A percentile compares a stretch with the other conserved stretches of the same genome.
phyloP scores from a whole-genome alignment of 164 flowering plant genomes.

The Pachysandra terminalis region DNA sequence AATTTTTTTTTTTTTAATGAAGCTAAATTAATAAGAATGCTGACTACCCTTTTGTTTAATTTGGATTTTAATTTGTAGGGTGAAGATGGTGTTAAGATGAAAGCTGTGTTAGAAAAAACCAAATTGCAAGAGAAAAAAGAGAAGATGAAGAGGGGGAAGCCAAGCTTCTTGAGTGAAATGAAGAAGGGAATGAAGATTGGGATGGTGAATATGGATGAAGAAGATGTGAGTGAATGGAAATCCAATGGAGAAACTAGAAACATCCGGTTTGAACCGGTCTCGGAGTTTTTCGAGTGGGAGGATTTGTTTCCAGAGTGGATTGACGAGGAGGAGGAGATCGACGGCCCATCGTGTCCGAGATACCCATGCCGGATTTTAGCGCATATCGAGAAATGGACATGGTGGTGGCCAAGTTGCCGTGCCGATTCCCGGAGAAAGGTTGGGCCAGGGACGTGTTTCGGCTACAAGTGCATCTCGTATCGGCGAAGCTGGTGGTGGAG shows the following conservation, averaged over 20 bases:
- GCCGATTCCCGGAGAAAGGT: conserved; percentile 53
- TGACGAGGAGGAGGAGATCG: too few relatives aligned
- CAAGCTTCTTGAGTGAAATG: too few relatives aligned
- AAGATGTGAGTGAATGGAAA: too few relatives aligned
- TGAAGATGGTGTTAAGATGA: too few relatives aligned
- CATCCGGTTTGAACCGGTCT: conserved; percentile 41
- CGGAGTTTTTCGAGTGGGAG: too few relatives aligned
- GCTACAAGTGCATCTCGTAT: conserved; percentile 71
- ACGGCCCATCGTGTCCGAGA: conserved; percentile 64
- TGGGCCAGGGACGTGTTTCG: conserved; percentile 68
- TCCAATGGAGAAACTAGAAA: too few relatives aligned
- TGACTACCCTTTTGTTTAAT: neutral
- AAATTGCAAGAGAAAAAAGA: conserved; percentile 9
- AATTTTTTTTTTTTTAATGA: too few relatives aligned
- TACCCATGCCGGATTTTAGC: conserved; percentile 69
- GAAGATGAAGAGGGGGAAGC: conserved; percentile 36
- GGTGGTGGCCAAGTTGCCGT: too few relatives aligned
- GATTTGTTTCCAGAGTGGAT: too few relatives aligned
- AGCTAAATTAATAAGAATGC: neutral
- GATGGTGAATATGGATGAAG: too few relatives aligned
- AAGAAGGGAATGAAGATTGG: conserved; percentile 50
- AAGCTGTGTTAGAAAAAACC: conserved; percentile 40
- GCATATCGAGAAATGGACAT: too few relatives aligned
- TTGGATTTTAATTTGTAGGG: conserved; percentile 27
- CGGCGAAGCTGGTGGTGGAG: conserved; percentile 60